A percentile compares a stretch with the other conserved stretches of the same genome.
These are phyloP conservation scores for Acanthamoeba lugdunensis DNA, from an alignment of 208 protist genomes.

Conservation along the genomic window DNA sequence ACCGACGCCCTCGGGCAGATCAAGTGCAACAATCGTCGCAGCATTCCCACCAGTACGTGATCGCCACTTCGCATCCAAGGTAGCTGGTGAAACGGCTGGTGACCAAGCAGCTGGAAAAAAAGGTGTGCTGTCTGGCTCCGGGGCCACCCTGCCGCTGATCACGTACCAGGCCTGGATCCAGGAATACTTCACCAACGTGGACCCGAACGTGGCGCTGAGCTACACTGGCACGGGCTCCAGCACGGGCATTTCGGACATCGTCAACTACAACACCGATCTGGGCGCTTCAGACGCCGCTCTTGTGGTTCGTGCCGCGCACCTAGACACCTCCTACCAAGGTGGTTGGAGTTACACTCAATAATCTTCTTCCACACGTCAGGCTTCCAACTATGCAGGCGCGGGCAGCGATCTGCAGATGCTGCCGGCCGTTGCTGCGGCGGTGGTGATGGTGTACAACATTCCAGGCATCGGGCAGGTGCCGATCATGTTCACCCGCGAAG, in stretches of 20 bases:
- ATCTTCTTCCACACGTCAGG: background rate
- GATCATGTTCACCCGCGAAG: constrained; percentile 1
- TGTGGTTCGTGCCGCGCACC: background rate
- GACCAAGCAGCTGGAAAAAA: background rate
- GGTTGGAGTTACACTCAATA: background rate
- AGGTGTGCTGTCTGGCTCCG: background rate
- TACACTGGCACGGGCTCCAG: constrained; percentile 23
- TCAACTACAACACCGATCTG: constrained; percentile 23
- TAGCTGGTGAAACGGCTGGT: background rate
- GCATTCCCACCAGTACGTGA: background rate
- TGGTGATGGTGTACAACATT: constrained; percentile 44
- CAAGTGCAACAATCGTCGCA: background rate
- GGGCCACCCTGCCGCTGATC: background rate
- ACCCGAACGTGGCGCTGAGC: background rate
- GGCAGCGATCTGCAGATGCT: constrained; percentile 40
- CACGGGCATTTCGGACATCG: constrained; percentile 3
- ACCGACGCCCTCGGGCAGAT: background rate
- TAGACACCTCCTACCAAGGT: background rate
- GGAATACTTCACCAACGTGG: constrained; percentile 22
- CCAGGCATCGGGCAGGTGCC: background rate
- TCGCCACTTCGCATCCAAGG: background rate
- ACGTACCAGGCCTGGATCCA: constrained; percentile 26
- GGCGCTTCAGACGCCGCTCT: constrained; percentile 1
- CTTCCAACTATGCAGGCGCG: background rate
- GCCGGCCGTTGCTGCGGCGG: constrained; percentile 18